These are phyloP conservation scores for Alternaria sp. DNA, from an alignment of 2,329 filamentous ascomycete species.

Conservation along the genomic window DNA sequence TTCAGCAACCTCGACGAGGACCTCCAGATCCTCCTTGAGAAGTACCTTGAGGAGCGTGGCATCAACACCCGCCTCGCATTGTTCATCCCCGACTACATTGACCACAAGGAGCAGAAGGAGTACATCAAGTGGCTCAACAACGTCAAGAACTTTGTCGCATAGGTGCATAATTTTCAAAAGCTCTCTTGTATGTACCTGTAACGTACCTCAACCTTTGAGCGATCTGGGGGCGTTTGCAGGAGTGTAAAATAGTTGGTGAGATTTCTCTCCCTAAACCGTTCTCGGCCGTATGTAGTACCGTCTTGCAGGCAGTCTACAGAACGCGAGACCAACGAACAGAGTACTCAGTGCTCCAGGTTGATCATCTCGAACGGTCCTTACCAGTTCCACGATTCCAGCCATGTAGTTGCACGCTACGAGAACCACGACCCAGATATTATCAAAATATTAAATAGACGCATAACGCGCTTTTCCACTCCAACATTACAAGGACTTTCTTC, in stretches of 20 bases:
- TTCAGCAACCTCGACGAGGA: conserved; percentile 97
- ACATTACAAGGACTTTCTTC: neutral
- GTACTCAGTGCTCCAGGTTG: neutral
- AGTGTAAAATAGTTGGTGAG: conserved; percentile 40
- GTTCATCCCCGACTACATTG: conserved; percentile 95
- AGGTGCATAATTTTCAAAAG: conserved; percentile 21
- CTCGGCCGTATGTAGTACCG: neutral
- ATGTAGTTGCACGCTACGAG: neutral
- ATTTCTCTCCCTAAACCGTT: conserved; percentile 3
- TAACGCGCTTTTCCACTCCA: conserved; percentile 35
- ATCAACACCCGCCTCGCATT: conserved; percentile 86
- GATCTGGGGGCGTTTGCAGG: conserved; percentile 23
- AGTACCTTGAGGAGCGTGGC: conserved; percentile 93
- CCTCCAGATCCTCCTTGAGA: conserved; percentile 89
- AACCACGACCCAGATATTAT: conserved; percentile 22
- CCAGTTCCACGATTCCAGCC: neutral
- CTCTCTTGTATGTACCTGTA: conserved; percentile 31
- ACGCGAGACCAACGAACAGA: neutral
- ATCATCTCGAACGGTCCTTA: neutral
- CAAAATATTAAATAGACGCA: conserved; percentile 22
- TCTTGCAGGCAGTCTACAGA: conserved; percentile 3
- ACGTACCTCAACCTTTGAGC: conserved; percentile 21
- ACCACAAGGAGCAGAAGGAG: conserved; percentile 98
- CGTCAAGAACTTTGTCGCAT: conserved; percentile 84
- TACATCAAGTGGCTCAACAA: conserved; percentile 89